Evolutionary conservation across 2,329 filamentous ascomycete genomes (phyloP).

Genomic region (Neofusicoccum ribis): DNA sequence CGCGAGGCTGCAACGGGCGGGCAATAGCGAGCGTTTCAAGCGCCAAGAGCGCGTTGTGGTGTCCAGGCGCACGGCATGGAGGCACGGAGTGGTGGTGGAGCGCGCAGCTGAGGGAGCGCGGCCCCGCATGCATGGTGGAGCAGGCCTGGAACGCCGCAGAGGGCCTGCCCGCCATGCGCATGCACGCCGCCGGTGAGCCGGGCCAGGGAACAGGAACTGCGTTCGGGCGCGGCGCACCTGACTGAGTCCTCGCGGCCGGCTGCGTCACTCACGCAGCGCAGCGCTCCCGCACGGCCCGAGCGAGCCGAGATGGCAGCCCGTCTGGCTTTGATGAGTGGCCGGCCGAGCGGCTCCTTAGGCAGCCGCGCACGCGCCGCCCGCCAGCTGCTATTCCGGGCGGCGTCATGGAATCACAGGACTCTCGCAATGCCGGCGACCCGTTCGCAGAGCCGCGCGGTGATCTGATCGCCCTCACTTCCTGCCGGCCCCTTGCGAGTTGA

Average conservation of each 20-base stretch:
- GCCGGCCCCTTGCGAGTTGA: background rate
- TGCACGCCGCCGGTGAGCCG: slow-evolving; percentile 1
- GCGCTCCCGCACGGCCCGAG: slow-evolving; percentile 5
- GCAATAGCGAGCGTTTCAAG: slow-evolving; percentile 2
- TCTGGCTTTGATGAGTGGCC: slow-evolving; percentile 6
- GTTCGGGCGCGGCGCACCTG: background rate
- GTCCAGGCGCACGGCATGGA: background rate
- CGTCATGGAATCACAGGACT: slow-evolving; percentile 14
- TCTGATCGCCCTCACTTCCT: background rate
- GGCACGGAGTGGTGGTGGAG: background rate
- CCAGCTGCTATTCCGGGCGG: slow-evolving; percentile 1
- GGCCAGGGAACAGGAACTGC: background rate
- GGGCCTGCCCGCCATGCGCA: background rate
- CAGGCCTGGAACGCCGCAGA: slow-evolving; percentile 2
- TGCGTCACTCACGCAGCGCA: background rate
- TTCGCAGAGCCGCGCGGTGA: background rate
- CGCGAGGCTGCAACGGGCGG: background rate
- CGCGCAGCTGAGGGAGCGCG: background rate
- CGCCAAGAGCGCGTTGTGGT: slow-evolving; percentile 4
- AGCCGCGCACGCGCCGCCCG: background rate
- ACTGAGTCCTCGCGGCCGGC: background rate
- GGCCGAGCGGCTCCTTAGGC: background rate
- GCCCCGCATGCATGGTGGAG: slow-evolving; percentile 12
- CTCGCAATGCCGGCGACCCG: slow-evolving; percentile 14
- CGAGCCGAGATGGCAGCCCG: background rate